Base-by-base conservation (phyloP, 345 rosid genomes). In the Streptanthus diversifolius region DNA sequence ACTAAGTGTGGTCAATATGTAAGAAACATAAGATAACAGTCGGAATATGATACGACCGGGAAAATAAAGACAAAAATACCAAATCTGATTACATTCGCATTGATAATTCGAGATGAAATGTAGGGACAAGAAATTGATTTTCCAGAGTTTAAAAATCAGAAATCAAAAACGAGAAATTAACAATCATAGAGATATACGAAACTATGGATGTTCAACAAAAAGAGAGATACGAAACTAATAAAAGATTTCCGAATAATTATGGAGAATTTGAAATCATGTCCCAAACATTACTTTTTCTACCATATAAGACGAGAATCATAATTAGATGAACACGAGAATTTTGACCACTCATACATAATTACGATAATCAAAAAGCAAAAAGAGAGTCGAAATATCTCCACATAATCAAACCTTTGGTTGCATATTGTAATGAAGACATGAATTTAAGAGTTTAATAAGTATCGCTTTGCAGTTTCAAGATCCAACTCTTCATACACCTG, bases 401-500 rank as follows among this genome's bases (percentile, higher is more conserved):
- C 60, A 43, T 58, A 7, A 66, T 40, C 47, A 59, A 51, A 67
- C 63, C 44, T 39, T 67, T 40, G 68, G 47, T 29, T 51, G 37
- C 63, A 51, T 24, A 51, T 61, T 29, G 52, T 63, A 55, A 27
- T 19, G 44, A 54, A 39, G 67, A 76, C 58, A 24, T 12, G 8
- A n/a, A 5, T 48, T 44, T 47, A 79, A 37, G 69, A 65, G 33
- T 74, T 74, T 19, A 59, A 22, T 30, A 79, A 55, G 62, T 68
- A 71, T 33, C 57, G 59, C 58, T 73, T 69, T 48, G 96, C 93
- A 69, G 89, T 87, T 73, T 88, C 88, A 72, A 66, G 71, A 70
- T 78, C 82, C 77, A 93, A 70, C 44, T 79, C 96, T 80, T 90
- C 85, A 17, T 82, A 78, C 45, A 90, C 95, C 95, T 93, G 83